phyloP scores from a whole-genome alignment of 2,329 filamentous ascomycete species.

The Sporothrix globosa region DNA sequence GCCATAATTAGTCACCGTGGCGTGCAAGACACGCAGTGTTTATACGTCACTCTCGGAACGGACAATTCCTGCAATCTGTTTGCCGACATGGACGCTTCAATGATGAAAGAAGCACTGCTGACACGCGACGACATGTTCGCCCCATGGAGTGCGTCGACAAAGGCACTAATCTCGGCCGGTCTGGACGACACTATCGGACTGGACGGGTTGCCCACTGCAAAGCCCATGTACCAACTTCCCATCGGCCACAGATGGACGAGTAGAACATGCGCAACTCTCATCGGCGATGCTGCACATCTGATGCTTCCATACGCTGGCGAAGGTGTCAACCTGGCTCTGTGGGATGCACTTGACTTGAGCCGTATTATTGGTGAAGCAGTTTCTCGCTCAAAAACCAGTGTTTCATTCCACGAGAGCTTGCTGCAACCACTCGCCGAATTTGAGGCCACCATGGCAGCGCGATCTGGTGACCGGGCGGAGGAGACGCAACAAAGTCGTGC shows the following conservation, averaged over 20 bases:
- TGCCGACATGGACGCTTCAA: background rate
- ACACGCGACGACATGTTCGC: background rate
- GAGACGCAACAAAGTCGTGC: constrained; percentile 1
- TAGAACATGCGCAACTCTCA: background rate
- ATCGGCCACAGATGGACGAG: background rate
- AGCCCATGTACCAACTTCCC: constrained; percentile 14
- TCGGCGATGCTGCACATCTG: constrained; percentile 21
- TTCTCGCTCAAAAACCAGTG: background rate
- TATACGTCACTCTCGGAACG: background rate
- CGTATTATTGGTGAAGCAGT: background rate
- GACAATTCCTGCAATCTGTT: background rate
- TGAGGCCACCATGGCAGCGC: background rate
- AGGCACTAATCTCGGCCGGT: constrained; percentile 3
- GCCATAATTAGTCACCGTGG: constrained; percentile 18
- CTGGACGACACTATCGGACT: background rate
- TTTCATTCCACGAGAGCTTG: background rate
- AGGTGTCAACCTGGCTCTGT: constrained; percentile 12
- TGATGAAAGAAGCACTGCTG: constrained; percentile 1
- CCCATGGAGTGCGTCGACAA: background rate
- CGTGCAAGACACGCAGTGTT: background rate
- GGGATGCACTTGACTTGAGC: background rate
- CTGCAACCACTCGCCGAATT: background rate
- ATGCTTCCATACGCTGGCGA: constrained; percentile 13
- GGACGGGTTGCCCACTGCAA: background rate
- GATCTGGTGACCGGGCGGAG: background rate